Base-by-base conservation (phyloP, 441 rosid species). In the Biscutella laevigata region DNA sequence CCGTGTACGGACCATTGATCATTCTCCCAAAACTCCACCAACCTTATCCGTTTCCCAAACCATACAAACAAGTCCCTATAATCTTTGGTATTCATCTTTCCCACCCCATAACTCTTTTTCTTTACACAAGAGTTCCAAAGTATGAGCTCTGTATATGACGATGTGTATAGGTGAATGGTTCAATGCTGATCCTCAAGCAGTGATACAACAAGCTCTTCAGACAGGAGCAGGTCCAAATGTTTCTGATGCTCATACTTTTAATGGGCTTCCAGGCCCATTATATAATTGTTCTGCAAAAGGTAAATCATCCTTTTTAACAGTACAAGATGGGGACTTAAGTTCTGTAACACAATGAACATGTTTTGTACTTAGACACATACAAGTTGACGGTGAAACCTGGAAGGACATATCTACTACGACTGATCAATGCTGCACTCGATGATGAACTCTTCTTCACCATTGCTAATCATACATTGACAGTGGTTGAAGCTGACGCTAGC, bases 221-320 rank as follows among this genome's bases (percentile, higher is more conserved):
- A 80, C 83, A 0, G 91, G 91, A 53, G 76, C 1, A 4, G 78
- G 79, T 6, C 84, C 94, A 11, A 87, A 84, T 74, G 78, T 74
- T 0, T 82, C 94, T 4, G 76, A 88, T 34, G 91, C 94, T 28
- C 79, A 73, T 68, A 81, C 84, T n/a, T 45, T 88, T 21, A 83
- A 85, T 51, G 87, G 86, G 5, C 67, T 81, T 8, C 85, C 89
- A 26, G 89, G 96, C 16, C 91, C 87, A 26, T 64, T 78, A 7
- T 88, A 85, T 42, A 85, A 79, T 32, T 88, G 85, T 58, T 85
- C 95, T 2, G n/a, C 73, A 21, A 73, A 77, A 27, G 80, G 82
- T 84, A 50, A 4, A 15, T 17, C 24, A 24, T 28, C 0, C 41
- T 41, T 26, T 3, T 46, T 0, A 12, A 22, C 5, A 21, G 5